Evolutionary conservation across 2,329 filamentous ascomycete genomes (phyloP), one percentile per base, ranked within the genome.

Genomic region (Microthyrium microscopicum): DNA sequence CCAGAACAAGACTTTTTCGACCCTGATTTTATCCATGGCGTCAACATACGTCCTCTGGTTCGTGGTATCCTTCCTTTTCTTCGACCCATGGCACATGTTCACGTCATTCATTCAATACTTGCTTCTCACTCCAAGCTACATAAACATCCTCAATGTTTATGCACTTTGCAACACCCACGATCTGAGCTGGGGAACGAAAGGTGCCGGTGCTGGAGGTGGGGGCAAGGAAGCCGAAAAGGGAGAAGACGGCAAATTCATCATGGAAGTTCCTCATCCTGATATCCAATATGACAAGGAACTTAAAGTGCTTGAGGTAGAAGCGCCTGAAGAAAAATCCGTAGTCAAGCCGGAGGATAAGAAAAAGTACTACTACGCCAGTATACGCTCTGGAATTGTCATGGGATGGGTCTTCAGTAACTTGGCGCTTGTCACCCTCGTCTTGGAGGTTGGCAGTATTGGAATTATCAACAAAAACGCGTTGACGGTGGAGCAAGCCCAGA

Each of bases 51-150:
- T 89, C 40, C 75, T 95, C 49, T 95, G 85, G 78, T 69, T 95
- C 38, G 59, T 95, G 32, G 79, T 83, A 1, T 93, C 84, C 5
- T 65, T 95, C 43, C 64, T 95, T 44, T 95, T 95, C 74, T 74
- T 95, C 55, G 87, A 98, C 53, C 87, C 89, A 4, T 98, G 87
- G 87, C 87, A 98, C 60, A 94, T 95, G 84, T 68, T 93, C 54
- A 95, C 87, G 12, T 72, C 60, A 32, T 83, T 95, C 56, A 55
- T 84, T 29, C 87, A 95, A 68, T 95, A 95, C 54, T 74, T 95
- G 46, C 71, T 94, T 26, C 68, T 95, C 37, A 92, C 85, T 1
- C 87, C 87, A 0, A 93, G 85, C 1, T 95, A 92, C 59, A 89
- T 91, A 61, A 95, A 95, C 57, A 84, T 95, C 37, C 74, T 95